Evolutionary conservation across 2,329 filamentous ascomycete species (phyloP), one percentile per base, ranked within the genome.

Genomic region (Colletotrichum aenigma): DNA sequence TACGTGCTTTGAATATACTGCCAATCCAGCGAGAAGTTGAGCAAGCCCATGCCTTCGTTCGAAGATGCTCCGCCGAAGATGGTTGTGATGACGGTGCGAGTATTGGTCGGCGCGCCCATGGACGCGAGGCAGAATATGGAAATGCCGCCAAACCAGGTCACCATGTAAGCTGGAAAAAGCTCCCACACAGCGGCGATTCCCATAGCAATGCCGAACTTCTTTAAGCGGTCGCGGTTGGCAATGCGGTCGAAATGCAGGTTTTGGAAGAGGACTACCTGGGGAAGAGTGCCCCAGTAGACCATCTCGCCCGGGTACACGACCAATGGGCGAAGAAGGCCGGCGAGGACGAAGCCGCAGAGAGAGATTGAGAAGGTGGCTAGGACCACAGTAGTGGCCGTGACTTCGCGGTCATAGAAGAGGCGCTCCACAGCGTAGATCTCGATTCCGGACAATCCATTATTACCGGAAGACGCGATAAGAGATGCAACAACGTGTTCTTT

Each of bases 101-200:
- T 81, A 36, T 28, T 75, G 68, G 48, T 34, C 7, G 77, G 77
- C 30, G 80, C 87, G 52, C 86, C 80, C 70, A 86, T 83, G 3
- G 87, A 84, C 0, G 87, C 85, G 5, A 89, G 82, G 74, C 88
- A 89, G 76, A 89, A 87, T 24, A 89, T n/a, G 79, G 80, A 82
- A 16, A 86, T 71, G 6, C 83, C 84, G 18, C 80, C 85, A 6
- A 89, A 79, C 36, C 86, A 78, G 4, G 87, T 83, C 73, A 87
- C 85, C 13, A 89, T 83, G 70, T 87, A 88, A 43, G 88, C 84
- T 0, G 88, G 87, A 38, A 90, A 80, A 10, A 87, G 80, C 64
- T 89, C 87, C 83, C 88, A 90, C 16, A 86, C 74, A 65, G 86
- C 85, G 18, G 87, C 81, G 69, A 80, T 77, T 2, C 78, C 74